These are phyloP conservation scores for Santalum album DNA, from an alignment of 164 flowering plant species.

Conservation along the genomic window DNA sequence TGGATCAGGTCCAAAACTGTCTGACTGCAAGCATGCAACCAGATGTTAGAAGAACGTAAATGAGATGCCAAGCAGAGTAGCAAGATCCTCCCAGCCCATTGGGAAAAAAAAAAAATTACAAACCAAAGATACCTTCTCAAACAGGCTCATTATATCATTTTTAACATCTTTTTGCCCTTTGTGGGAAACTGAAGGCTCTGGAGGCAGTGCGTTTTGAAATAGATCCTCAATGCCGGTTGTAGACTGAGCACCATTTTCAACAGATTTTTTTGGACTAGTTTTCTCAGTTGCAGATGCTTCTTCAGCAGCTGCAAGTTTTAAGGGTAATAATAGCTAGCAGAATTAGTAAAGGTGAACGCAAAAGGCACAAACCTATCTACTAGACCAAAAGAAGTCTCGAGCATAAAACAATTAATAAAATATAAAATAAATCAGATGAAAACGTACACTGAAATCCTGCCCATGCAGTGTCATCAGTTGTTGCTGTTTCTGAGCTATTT, in stretches of 20 bases:
- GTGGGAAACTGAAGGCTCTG: constrained; percentile 21
- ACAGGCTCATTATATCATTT: constrained; percentile 91
- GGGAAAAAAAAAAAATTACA: too few species aligned
- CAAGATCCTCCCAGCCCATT: background rate
- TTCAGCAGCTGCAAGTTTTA: constrained; percentile 57
- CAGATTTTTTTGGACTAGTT: constrained; percentile 26
- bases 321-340: constrained; percentile 4
- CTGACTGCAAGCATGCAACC: background rate
- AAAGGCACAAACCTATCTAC: too few species aligned
- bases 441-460: constrained; percentile 90
- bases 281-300: constrained; percentile 42
- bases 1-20: background rate
- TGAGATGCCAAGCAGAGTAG: background rate
- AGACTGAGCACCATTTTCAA: constrained; percentile 34
- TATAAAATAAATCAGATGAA: background rate
- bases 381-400: background rate
- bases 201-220: constrained; percentile 46
- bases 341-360: too few species aligned
- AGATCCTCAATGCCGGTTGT: constrained; percentile 63
- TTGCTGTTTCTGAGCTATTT: constrained; percentile 45
- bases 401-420: background rate
- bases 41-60: background rate
- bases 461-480: constrained; percentile 70
- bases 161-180: constrained; percentile 73
- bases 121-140: constrained; percentile 65